A percentile compares a stretch with the other conserved stretches of the same genome.
phyloP scores from a whole-genome alignment of 805 yeast species.

The Naumovozyma dairenensis region DNA sequence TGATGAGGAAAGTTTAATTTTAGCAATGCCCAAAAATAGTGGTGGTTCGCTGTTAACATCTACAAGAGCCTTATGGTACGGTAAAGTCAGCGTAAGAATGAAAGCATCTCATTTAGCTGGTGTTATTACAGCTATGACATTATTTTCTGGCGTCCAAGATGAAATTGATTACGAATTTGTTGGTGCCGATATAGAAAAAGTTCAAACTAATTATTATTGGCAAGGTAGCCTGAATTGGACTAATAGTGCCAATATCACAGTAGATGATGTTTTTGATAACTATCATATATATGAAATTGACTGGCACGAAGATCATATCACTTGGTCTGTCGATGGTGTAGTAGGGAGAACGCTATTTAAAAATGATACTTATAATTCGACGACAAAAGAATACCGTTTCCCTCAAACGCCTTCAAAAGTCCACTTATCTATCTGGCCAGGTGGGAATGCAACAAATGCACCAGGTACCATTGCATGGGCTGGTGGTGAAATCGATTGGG shows the following conservation, averaged over 20 bases:
- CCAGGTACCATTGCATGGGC: conserved; percentile 73
- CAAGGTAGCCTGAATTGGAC: conserved; percentile 64
- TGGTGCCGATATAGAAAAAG: conserved; percentile 58
- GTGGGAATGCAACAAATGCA: conserved; percentile 46
- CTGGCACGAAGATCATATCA: conserved; percentile 64
- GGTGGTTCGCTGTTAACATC: conserved; percentile 76
- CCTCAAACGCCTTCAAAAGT: conserved; percentile 73
- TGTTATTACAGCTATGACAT: conserved; percentile 74
- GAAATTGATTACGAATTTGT: conserved; percentile 85
- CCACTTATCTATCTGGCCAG: conserved; percentile 73
- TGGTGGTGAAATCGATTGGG: conserved; percentile 83
- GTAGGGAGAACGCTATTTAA: conserved; percentile 55
- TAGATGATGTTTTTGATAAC: conserved; percentile 46
- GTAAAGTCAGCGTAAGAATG: conserved; percentile 58
- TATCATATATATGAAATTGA: conserved; percentile 72
- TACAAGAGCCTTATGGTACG: conserved; percentile 78
- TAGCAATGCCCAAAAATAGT: conserved; percentile 71
- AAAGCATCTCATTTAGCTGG: conserved; percentile 71
- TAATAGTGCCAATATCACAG: conserved; percentile 38
- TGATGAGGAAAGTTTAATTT: conserved; percentile 39
- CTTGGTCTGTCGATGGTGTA: conserved; percentile 67
- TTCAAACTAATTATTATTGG: conserved; percentile 73
- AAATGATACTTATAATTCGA: conserved; percentile 51
- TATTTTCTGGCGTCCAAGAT: conserved; percentile 78
- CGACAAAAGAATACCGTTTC: conserved; percentile 44